Evolutionary conservation across 768 basidiomycete genomes (phyloP).

Genomic region (Strobilomyces confusus): DNA sequence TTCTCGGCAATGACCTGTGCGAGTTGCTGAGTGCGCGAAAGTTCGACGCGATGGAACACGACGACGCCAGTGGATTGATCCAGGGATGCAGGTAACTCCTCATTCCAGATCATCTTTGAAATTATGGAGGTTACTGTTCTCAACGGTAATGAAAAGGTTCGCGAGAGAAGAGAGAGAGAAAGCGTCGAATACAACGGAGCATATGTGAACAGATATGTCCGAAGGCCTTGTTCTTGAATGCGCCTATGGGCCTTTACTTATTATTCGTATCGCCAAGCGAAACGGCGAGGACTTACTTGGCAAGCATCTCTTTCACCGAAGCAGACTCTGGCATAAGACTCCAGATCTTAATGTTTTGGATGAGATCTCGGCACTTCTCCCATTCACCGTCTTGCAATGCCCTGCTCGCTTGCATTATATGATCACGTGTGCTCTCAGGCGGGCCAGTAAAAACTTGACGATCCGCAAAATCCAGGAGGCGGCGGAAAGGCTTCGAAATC

Average conservation of each 20-base stretch:
- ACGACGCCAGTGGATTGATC: slow-evolving; percentile 89
- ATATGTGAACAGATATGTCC: slow-evolving; percentile 96
- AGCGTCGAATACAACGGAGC: slow-evolving; percentile 90
- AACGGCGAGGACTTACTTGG: slow-evolving; percentile 54
- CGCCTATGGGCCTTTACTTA: slow-evolving; percentile 50
- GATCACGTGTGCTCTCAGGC: slow-evolving; percentile 97
- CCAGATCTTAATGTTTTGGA: slow-evolving; percentile 98
- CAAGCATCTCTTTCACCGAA: slow-evolving; percentile 91
- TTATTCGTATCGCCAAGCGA: neutral
- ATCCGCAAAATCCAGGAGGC: slow-evolving; percentile 93
- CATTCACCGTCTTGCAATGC: slow-evolving; percentile 95
- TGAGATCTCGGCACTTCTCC: slow-evolving; percentile 90
- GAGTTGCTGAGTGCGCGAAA: slow-evolving; percentile 85
- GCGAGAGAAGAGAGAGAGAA: slow-evolving; percentile 81
- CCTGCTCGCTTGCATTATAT: slow-evolving; percentile 99
- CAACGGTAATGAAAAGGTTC: slow-evolving; percentile 81
- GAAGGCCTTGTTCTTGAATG: slow-evolving; percentile 95
- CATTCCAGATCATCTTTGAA: slow-evolving; percentile 98
- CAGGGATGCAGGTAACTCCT: slow-evolving; percentile 88
- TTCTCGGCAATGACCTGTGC: slow-evolving; percentile 87
- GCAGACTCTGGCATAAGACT: slow-evolving; percentile 87
- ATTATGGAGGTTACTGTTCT: slow-evolving; percentile 78
- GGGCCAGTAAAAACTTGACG: slow-evolving; percentile 97
- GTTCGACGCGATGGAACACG: slow-evolving; percentile 89
- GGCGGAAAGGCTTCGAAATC: slow-evolving; percentile 95